These are phyloP conservation scores for Boletales sp. DNA, from an alignment of 768 basidiomycete species.

Conservation along the genomic window DNA sequence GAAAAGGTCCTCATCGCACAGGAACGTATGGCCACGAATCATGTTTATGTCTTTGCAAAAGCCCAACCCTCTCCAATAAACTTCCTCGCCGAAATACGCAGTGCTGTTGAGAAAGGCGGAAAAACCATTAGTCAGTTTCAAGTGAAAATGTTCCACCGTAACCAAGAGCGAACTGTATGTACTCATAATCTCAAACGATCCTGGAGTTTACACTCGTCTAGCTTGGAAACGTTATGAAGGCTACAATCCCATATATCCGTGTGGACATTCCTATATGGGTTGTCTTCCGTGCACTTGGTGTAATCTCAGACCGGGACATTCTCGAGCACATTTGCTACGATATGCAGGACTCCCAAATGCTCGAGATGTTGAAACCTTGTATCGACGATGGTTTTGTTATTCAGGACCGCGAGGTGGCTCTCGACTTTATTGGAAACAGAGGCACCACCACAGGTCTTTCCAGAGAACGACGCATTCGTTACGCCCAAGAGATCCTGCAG, in stretches of 20 bases:
- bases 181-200: not conserved
- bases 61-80: slow-evolving; percentile 94
- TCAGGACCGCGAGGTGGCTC: slow-evolving; percentile 93
- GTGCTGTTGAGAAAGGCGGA: slow-evolving; percentile 95
- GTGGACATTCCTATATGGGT: slow-evolving; percentile 99
- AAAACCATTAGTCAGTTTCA: slow-evolving; percentile 98
- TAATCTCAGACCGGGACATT: slow-evolving; percentile 96
- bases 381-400: slow-evolving; percentile 99
- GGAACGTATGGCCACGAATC: slow-evolving; percentile 99
- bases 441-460: slow-evolving; percentile 92
- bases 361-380: slow-evolving; percentile 97
- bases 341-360: slow-evolving; percentile 91
- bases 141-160: slow-evolving; percentile 93
- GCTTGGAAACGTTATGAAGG: slow-evolving; percentile 92
- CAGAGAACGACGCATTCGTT: slow-evolving; percentile 88
- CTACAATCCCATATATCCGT: slow-evolving; percentile 96
- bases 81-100: slow-evolving; percentile 95
- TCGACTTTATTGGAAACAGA: slow-evolving; percentile 98
- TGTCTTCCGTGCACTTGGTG: slow-evolving; percentile 95
- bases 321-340: slow-evolving; percentile 99
- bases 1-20: slow-evolving; percentile 99
- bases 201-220: slow-evolving; percentile 26
- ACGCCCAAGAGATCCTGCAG: slow-evolving; percentile 96
- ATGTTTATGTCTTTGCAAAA: slow-evolving; percentile 98
- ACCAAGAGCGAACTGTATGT: slow-evolving; percentile 83